These are phyloP conservation scores for Cytospora piceicola DNA, from an alignment of 2,329 filamentous ascomycete genomes.

Conservation along the genomic window DNA sequence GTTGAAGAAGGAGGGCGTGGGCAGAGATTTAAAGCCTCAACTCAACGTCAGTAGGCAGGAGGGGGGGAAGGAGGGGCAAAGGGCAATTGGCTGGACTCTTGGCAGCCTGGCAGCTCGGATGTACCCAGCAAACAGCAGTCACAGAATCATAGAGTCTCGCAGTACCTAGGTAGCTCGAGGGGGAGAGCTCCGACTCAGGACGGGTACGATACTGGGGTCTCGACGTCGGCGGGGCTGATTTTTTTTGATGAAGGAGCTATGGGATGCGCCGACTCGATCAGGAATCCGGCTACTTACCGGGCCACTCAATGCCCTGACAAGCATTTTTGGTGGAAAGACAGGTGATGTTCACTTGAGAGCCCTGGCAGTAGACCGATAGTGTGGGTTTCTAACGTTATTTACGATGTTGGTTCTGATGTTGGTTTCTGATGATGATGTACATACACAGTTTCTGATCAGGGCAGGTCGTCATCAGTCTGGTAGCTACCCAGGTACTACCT, in stretches of 20 bases:
- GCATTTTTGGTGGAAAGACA: conserved; percentile 10
- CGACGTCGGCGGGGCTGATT: conserved; percentile 22
- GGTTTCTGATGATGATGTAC: not conserved
- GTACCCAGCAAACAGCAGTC: not conserved
- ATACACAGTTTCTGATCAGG: not conserved
- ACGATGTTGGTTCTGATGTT: not conserved
- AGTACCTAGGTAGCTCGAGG: not conserved
- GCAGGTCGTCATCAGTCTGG: too few relatives aligned
- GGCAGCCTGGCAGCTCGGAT: conserved; percentile 15
- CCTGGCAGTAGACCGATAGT: not conserved
- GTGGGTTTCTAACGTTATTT: not conserved
- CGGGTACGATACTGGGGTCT: conserved; percentile 5
- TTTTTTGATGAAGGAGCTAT: conserved; percentile 19
- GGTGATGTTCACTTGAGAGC: conserved; percentile 6
- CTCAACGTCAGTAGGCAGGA: conserved; percentile 26
- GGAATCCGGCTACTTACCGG: not conserved
- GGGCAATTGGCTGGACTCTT: conserved; percentile 18
- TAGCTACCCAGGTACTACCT: not conserved
- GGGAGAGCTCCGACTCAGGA: conserved; percentile 25
- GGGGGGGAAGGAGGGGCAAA: conserved; percentile 13
- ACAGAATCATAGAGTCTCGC: not conserved
- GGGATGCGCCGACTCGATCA: conserved; percentile 13
- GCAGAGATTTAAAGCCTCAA: conserved; percentile 32
- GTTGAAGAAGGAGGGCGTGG: conserved; percentile 24
- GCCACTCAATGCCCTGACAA: not conserved